phyloP scores from a whole-genome alignment of 192 early-diverging fungal species.

The Coemansia sp. region DNA sequence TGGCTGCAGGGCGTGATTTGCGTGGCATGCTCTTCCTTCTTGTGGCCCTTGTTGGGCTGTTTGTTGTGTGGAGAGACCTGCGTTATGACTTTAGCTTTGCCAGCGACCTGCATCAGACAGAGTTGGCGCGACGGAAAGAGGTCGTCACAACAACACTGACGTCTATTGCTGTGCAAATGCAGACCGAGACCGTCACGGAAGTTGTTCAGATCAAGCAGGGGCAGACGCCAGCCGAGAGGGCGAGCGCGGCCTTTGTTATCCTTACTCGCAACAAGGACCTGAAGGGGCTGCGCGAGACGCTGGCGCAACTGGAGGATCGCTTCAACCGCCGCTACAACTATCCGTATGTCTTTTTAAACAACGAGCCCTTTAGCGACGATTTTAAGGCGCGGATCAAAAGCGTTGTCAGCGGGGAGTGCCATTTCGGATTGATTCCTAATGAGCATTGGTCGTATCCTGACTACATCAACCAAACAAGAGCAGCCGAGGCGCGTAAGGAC shows the following conservation, averaged over 20 bases:
- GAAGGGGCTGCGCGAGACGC: conserved; percentile 62
- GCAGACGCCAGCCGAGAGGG: conserved; percentile 40
- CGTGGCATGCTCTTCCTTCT: conserved; percentile 31
- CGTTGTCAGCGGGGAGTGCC: conserved; percentile 35
- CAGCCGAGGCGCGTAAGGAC: conserved; percentile 56
- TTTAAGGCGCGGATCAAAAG: conserved; percentile 60
- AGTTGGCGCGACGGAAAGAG: conserved; percentile 26
- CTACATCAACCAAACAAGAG: conserved; percentile 68
- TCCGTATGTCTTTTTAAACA: conserved; percentile 84
- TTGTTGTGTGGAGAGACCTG: conserved; percentile 37
- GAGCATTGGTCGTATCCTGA: conserved; percentile 77
- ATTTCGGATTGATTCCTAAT: conserved; percentile 62
- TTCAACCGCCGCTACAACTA: conserved; percentile 77
- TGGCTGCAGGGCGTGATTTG: conserved; percentile 27
- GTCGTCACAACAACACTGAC: conserved; percentile 31
- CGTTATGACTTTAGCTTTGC: conserved; percentile 44
- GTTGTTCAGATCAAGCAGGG: conserved; percentile 40
- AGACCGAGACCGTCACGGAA: conserved; percentile 22
- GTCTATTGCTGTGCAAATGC: conserved; percentile 15
- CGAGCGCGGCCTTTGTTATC: conserved; percentile 72
- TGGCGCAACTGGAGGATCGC: conserved; percentile 69
- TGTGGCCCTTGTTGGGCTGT: conserved; percentile 28
- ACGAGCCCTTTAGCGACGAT: conserved; percentile 68
- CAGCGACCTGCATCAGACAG: conserved; percentile 39
- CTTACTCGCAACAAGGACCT: conserved; percentile 72